A percentile compares a stretch with the other conserved stretches of the same genome.
phyloP scores from a whole-genome alignment of 371 early-diverging fungal species.

The Dinochytrium kinnereticum region DNA sequence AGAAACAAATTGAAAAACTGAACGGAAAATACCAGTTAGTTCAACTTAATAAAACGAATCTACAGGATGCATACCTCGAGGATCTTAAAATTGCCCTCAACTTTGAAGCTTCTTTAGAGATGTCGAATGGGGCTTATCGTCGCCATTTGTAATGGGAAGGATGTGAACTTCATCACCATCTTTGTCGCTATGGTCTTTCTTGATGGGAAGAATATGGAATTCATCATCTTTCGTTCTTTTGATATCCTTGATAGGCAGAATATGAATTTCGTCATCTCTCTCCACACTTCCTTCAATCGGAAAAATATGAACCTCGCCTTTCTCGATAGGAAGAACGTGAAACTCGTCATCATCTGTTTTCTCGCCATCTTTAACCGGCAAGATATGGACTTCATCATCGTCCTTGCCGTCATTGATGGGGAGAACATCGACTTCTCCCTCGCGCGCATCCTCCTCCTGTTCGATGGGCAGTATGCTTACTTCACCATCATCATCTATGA shows the following conservation, averaged over 20 bases:
- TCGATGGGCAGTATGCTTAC: not conserved
- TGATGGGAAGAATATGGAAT: slow-evolving; percentile 10
- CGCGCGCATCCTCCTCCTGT: not conserved
- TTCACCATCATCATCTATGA: not conserved
- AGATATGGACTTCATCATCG: not conserved
- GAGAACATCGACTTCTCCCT: not conserved
- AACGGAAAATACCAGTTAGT: too few relatives aligned
- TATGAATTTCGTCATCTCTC: not conserved
- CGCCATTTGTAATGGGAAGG: too few relatives aligned
- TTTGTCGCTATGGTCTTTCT: not conserved
- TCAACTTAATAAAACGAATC: too few relatives aligned
- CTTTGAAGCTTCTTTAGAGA: too few relatives aligned
- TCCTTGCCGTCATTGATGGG: slow-evolving; percentile 3
- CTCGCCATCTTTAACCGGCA: not conserved
- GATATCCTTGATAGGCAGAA: not conserved
- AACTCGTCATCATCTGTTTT: not conserved
- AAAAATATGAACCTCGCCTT: not conserved
- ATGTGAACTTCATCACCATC: slow-evolving; percentile 3
- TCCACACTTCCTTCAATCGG: too few relatives aligned
- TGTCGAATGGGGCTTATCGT: too few relatives aligned
- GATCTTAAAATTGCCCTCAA: too few relatives aligned
- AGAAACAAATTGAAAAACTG: too few relatives aligned
- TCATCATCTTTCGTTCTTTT: not conserved
- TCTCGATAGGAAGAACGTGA: not conserved
- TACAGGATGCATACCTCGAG: too few relatives aligned